Evolutionary conservation across 768 basidiomycete genomes (phyloP), one percentile per base, ranked within the genome.

Genomic region (Mycena alexandri): DNA sequence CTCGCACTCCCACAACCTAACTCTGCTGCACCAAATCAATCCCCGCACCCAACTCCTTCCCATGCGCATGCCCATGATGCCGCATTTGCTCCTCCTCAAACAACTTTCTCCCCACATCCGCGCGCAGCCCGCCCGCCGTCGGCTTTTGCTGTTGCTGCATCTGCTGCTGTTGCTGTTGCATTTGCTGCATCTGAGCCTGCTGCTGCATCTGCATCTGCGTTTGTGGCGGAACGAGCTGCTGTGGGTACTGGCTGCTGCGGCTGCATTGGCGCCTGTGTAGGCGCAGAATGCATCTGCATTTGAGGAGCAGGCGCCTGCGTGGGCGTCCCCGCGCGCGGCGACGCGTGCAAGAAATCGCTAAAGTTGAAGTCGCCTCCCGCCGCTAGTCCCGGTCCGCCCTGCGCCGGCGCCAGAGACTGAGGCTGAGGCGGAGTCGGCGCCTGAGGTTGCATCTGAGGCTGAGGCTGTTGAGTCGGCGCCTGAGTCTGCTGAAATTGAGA

Each of bases 261-360:
- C n/a, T n/a, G n/a, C n/a, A n/a, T n/a, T n/a, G n/a, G n/a, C n/a
- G n/a, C n/a, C n/a, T n/a, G n/a, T 38, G 38, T 2, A 10, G 38
- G 38, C 10, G 38, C 38, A 38, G 38, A 9, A 5, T 38, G 38
- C 38, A 14, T 38, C 29, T 29, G 29, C 29, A 29, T 29, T 6
- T 29, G 29, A 29, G 80, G 12, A 73, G 73, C 53, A 2, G 75
- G 63, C 16, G 77, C 79, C 17, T 83, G 76, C 14, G 83, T 80
- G 7, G 89, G 88, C 4, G 89, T 89, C 38, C 38, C 38, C 38
- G 38, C 38, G 10, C 38, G 38, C 16, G 90, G 90, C 25, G 91
- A 92, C 42, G 89, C 89, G 71, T 93, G 88, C 74, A 92, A 87
- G 75, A 88, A 93, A 63, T 93, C 91, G 69, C 85, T 85, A 65